Evolutionary conservation across 2,329 filamentous ascomycete species (phyloP).

Genomic region (Thelonectria discophora): DNA sequence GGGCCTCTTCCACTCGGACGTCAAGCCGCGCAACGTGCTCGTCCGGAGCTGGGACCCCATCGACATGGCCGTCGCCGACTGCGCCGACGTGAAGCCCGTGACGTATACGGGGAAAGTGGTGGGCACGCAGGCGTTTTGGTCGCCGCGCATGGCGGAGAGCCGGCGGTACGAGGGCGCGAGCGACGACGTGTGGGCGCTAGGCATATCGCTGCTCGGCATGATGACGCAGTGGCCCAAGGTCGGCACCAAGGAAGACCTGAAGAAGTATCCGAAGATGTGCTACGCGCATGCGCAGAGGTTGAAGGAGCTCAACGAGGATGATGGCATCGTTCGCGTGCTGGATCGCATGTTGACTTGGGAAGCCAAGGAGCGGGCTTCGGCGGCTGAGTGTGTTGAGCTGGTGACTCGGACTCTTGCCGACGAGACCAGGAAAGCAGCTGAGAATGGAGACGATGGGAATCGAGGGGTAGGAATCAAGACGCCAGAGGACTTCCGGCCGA

Average conservation of each 20-base stretch:
- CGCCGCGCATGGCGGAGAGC: conserved; percentile 41
- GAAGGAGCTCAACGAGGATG: conserved; percentile 35
- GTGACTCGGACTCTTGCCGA: conserved; percentile 21
- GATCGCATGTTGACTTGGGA: conserved; percentile 36
- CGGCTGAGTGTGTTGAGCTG: conserved; percentile 31
- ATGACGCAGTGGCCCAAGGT: conserved; percentile 42
- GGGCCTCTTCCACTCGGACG: conserved; percentile 42
- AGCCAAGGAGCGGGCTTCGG: conserved; percentile 28
- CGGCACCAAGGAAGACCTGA: conserved; percentile 26
- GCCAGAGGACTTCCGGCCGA: conserved; percentile 38
- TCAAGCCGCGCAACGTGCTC: conserved; percentile 47
- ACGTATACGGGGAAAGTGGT: conserved; percentile 20
- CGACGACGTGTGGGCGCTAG: conserved; percentile 49
- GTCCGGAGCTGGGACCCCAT: conserved; percentile 42
- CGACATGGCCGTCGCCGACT: conserved; percentile 45
- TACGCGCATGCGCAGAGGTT: conserved; percentile 37
- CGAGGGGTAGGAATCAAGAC: conserved; percentile 31
- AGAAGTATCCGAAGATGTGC: conserved; percentile 39
- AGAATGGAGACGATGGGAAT: not conserved
- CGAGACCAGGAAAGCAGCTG: not conserved
- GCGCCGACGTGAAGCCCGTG: conserved; percentile 41
- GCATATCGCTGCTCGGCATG: conserved; percentile 44
- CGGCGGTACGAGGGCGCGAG: conserved; percentile 34
- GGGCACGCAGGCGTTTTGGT: conserved; percentile 44
- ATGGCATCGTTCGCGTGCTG: conserved; percentile 38